A percentile compares a stretch with the other conserved stretches of the same genome.
phyloP scores from a whole-genome alignment of 2,329 filamentous ascomycete genomes.

The Teratosphaeria nubilosa region DNA sequence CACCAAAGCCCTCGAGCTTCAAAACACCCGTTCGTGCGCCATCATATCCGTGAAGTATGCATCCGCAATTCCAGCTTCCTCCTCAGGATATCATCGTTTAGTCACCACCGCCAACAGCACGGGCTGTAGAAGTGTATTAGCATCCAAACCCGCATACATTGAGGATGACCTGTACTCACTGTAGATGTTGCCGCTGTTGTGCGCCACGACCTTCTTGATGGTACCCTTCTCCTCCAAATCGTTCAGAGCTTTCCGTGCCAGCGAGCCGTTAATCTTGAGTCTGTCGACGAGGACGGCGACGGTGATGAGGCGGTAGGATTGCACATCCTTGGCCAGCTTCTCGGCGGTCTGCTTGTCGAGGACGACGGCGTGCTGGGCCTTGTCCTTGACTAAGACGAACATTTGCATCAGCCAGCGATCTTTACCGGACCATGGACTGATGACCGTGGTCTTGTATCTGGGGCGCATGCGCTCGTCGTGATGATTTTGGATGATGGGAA shows the following conservation, averaged over 20 bases:
- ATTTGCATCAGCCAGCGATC: not conserved
- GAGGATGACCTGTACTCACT: constrained; percentile 29
- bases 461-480: not conserved
- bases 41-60: not conserved
- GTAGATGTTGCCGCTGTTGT: constrained; percentile 99
- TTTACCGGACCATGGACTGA: not conserved
- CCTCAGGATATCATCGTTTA: not conserved
- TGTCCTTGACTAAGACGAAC: constrained; percentile 72
- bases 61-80: not conserved
- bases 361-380: constrained; percentile 98
- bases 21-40: not conserved
- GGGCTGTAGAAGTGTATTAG: not conserved
- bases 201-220: constrained; percentile 94
- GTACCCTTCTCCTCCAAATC: constrained; percentile 96
- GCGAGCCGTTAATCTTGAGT: constrained; percentile 99
- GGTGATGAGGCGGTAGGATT: constrained; percentile 99
- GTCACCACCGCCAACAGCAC: constrained; percentile 6
- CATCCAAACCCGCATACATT: not conserved
- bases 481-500: not conserved
- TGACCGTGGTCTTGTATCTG: not conserved
- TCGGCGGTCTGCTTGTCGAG: constrained; percentile 96
- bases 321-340: constrained; percentile 99
- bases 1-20: not conserved
- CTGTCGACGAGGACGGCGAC: constrained; percentile 97
- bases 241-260: constrained; percentile 78